phyloP scores from a whole-genome alignment of 176 grass and related monocot genomes.

The Aegilops sharonensis region DNA sequence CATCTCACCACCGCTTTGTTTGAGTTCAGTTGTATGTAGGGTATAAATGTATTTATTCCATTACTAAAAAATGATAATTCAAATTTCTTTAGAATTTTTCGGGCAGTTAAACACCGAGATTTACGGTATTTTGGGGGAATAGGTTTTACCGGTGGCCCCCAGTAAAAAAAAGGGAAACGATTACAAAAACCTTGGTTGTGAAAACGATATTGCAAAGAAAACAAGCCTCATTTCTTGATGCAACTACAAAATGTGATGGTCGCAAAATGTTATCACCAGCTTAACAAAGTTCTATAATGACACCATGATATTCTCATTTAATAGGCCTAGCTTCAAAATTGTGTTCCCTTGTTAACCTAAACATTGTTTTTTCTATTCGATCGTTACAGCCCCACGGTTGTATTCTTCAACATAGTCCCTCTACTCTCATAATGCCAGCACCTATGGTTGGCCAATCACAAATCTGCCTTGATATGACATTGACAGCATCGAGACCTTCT shows the following conservation, averaged over 20 bases:
- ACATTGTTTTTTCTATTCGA: neutral
- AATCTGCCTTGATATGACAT: neutral
- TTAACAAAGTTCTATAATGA: constrained; percentile 7
- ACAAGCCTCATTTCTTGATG: neutral
- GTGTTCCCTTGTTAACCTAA: neutral
- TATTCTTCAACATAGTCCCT: neutral
- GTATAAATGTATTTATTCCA: neutral
- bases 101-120: neutral
- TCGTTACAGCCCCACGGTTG: neutral
- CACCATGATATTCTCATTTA: neutral
- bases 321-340: neutral
- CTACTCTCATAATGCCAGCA: neutral
- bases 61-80: neutral
- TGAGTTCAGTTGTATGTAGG: neutral
- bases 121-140: neutral
- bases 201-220: neutral
- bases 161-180: rapidly evolving
- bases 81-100: neutral
- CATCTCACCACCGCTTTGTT: neutral
- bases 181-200: neutral
- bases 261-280: neutral
- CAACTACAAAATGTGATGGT: constrained; percentile 16
- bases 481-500: neutral
- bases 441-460: neutral
- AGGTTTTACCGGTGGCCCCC: neutral